Percentiles rank a stretch among this genome's conserved stretches.
Evolutionary conservation across 768 basidiomycete species (phyloP).

Genomic region (Sarcodon aspratus): DNA sequence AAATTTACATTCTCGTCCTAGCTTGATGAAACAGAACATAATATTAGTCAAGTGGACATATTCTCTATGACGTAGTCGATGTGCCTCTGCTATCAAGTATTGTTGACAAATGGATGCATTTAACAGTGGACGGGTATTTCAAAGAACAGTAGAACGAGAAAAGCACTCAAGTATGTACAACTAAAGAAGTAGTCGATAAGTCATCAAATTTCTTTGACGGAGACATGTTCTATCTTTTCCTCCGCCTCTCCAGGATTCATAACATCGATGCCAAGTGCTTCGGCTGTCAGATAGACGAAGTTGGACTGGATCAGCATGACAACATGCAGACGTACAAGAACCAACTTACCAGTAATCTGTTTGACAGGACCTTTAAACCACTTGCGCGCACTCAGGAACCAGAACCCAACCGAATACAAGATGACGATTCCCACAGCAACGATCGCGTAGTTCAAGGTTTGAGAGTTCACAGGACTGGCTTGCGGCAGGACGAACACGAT

Average conservation of each 20-base stretch:
- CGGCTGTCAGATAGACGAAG: slow-evolving; percentile 19
- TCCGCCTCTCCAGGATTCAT: slow-evolving; percentile 24
- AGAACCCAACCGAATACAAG: slow-evolving; percentile 52
- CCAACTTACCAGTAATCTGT: slow-evolving; percentile 40
- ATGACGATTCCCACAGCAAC: slow-evolving; percentile 71
- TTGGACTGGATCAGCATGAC: neutral
- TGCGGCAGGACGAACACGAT: slow-evolving; percentile 67
- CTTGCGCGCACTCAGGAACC: slow-evolving; percentile 58
- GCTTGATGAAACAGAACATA: no score
- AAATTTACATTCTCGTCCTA: no score
- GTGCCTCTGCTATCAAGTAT: no score
- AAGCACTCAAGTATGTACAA: no score
- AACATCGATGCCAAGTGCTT: slow-evolving; percentile 37
- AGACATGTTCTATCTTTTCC: neutral
- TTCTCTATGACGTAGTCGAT: no score
- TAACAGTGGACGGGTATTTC: no score
- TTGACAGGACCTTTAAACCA: slow-evolving; percentile 66
- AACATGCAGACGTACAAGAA: neutral
- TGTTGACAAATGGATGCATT: no score
- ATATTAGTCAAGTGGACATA: no score
- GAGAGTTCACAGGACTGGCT: slow-evolving; percentile 54
- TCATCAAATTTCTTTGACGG: no score
- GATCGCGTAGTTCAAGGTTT: slow-evolving; percentile 66
- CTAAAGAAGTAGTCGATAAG: no score
- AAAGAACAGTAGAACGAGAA: no score